Evolutionary conservation across 2,329 filamentous ascomycete species (phyloP), one percentile per base, ranked within the genome.

Genomic region (Sarocladiaceae sp.): DNA sequence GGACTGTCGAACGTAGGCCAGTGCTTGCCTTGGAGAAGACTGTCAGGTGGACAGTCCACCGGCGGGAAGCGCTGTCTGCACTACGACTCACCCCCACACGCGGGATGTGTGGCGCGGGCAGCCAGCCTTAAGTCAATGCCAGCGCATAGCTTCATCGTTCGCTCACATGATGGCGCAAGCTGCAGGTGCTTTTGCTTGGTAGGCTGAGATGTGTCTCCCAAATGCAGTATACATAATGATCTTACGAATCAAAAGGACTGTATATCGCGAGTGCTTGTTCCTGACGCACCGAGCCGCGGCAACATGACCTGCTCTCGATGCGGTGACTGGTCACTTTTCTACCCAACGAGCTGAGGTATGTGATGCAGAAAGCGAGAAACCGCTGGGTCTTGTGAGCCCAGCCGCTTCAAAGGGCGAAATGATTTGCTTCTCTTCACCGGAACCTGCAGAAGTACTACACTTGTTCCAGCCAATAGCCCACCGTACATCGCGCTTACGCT

Each of bases 251-350:
- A 26, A 46, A 46, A 13, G 40, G 12, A 46, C 22, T 28, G 40
- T 18, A 12, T 28, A 42, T 46, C n/a, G 25, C 40, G 40, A 22
- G 15, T 46, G 29, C 7, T 23, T n/a, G n/a, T n/a, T n/a, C n/a
- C n/a, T n/a, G n/a, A n/a, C n/a, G 40, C 23, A 29, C 7, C 18
- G 7, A 11, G 20, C 29, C 23, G 40, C 40, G 22, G 40, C 7
- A 46, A 46, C 22, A 46, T 46, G 23, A 8, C 23, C 23, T 15
- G 23, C 22, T 7, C 44, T 33, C 26, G 40, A 22, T 18, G n/a
- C 26, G n/a, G 28, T 48, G 44, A 48, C 44, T 48, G 44, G 44
- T 48, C 44, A 48, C 44, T 48, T 48, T 33, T n/a, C 17, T 6
- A 17, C 28, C 23, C 26, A 48, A 33, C 25, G 10, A 20, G 22